Evolutionary conservation across 169 alveolate genomes (phyloP), one percentile per base, ranked within the genome.

Genomic region (Babesia sp.): DNA sequence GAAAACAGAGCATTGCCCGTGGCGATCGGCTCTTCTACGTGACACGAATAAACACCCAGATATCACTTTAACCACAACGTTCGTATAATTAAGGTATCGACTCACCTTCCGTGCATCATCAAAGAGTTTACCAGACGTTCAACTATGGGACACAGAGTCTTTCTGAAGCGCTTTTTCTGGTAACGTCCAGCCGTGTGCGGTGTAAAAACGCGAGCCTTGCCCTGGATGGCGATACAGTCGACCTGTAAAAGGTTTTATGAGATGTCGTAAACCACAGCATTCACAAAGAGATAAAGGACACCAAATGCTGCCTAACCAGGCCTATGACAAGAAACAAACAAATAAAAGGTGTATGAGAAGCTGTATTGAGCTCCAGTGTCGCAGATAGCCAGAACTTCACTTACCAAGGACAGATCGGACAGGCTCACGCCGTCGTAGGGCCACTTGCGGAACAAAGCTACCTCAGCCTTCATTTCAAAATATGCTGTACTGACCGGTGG

Each of bases 181-280:
- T 97, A 98, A 44, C 99, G 89, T 53, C 99, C 99, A 45, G 99
- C 99, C 36, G 99, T 96, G 95, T 96, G 99, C 26, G 99, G 99
- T 37, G 97, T 93, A 90, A 92, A 96, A 41, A 96, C 98, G 57
- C 96, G 87, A n/a, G 99, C 96, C 90, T 95, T 95, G 72, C 93
- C 91, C 45, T 95, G 88, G 64, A 96, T 93, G 71, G 98, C 98
- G 75, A 95, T 93, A 90, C 95, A 96, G 81, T 95, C 98, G 68
- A 91, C 92, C 91, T 80, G 83, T 59, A 84, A 64, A 64, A 59
- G 81, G 81, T 45, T 56, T 68, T 46, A 67, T 68, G 31, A 20
- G 20, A 48, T 48, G 56, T 48, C 20, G 56, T 12, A 28, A 48
- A 14, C n/a, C n/a, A n/a, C n/a, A n/a, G n/a, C n/a, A n/a, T n/a